phyloP scores from a whole-genome alignment of 306 rosid species.

The Calophaca sinica region DNA sequence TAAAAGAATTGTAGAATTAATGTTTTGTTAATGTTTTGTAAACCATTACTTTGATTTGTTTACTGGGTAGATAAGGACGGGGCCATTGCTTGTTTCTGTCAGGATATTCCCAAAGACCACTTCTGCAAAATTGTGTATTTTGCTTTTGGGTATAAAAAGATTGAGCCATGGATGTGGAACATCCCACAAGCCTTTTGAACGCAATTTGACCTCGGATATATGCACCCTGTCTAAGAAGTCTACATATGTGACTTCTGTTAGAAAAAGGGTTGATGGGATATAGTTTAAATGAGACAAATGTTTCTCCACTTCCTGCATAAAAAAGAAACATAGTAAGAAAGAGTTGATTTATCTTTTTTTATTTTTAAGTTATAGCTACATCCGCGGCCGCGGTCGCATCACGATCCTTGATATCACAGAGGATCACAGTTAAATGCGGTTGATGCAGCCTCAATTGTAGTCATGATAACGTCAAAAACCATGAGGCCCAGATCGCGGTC shows the following conservation, averaged over 20 bases:
- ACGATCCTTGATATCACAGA: no score
- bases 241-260: conserved; percentile 73
- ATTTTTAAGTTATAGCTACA: background rate
- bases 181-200: conserved; percentile 94
- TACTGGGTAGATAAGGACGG: conserved; percentile 90
- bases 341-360: background rate
- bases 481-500: no score
- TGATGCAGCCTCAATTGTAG: no score
- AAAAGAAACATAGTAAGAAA: conserved; percentile 10
- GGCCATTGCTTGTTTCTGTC: conserved; percentile 66
- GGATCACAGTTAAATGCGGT: no score
- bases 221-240: conserved; percentile 96
- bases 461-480: no score
- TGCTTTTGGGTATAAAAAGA: conserved; percentile 86
- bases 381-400: no score
- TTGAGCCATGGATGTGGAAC: conserved; percentile 99
- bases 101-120: conserved; percentile 87
- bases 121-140: conserved; percentile 75
- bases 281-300: conserved; percentile 59
- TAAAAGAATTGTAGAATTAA: conserved; percentile 12
- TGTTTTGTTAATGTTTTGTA: conserved; percentile 2
- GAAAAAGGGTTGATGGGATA: conserved; percentile 82
- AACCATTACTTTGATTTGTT: conserved; percentile 72
- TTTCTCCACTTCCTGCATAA: conserved; percentile 72
- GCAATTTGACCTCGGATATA: conserved; percentile 81